These are phyloP conservation scores for Platanus orientalis DNA, from an alignment of 164 flowering plant species.

Conservation along the genomic window DNA sequence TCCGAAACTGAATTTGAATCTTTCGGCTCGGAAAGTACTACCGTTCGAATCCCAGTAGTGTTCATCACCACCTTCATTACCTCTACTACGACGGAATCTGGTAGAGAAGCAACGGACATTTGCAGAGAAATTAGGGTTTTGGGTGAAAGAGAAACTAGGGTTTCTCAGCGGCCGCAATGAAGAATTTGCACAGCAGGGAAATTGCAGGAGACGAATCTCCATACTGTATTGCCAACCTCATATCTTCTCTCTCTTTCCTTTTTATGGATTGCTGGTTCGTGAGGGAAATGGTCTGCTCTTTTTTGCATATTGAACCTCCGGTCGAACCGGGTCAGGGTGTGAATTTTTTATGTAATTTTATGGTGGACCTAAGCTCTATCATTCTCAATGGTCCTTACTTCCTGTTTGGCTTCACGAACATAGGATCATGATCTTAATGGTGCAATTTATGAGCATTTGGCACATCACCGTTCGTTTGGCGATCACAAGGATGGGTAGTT, in stretches of 20 bases:
- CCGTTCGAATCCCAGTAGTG: slow-evolving; percentile 42
- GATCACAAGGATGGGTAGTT: too few species aligned
- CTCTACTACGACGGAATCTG: slow-evolving; percentile 9
- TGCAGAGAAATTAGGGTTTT: slow-evolving; percentile 12
- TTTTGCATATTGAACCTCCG: too few species aligned
- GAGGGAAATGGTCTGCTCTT: too few species aligned
- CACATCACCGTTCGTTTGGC: too few species aligned
- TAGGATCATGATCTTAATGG: too few species aligned
- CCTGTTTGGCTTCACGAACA: too few species aligned
- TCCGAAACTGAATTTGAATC: slow-evolving; percentile 10
- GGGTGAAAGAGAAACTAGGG: neutral
- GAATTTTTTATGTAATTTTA: too few species aligned
- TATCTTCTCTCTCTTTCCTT: neutral
- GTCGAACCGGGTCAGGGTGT: too few species aligned
- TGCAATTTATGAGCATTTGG: too few species aligned
- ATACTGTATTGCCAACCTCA: neutral
- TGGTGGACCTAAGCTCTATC: too few species aligned
- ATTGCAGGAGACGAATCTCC: neutral
- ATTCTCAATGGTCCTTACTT: too few species aligned
- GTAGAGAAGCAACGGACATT: slow-evolving; percentile 8
- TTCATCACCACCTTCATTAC: neutral
- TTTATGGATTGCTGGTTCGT: neutral
- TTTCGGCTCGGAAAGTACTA: slow-evolving; percentile 16
- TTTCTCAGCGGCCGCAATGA: neutral
- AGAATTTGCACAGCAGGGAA: neutral